Evolutionary conservation across 495 filamentous ascomycete genomes (phyloP).

Genomic region (Sabuloglossum arenarium): DNA sequence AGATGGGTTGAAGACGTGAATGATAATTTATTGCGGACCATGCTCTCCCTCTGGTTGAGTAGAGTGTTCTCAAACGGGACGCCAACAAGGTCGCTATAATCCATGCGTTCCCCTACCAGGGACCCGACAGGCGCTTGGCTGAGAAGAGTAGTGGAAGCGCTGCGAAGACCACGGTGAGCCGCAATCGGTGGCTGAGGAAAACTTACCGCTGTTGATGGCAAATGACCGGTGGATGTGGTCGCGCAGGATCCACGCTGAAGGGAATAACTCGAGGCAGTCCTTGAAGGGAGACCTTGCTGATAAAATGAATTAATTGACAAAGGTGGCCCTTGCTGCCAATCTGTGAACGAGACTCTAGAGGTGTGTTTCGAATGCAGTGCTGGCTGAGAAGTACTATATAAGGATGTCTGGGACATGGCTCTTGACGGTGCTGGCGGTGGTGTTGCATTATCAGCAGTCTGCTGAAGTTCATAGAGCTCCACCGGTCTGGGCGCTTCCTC

Average conservation of each 20-base stretch:
- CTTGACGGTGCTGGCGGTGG: conserved; percentile 7
- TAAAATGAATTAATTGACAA: neutral
- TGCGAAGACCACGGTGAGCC: conserved; percentile 15
- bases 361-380: neutral
- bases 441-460: conserved; percentile 36
- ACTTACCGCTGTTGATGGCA: neutral
- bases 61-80: conserved; percentile 24
- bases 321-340: neutral
- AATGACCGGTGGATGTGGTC: neutral
- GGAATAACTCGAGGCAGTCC: neutral
- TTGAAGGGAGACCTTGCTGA: neutral
- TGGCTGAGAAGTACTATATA: neutral
- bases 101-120: neutral
- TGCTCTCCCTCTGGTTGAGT: conserved; percentile 37
- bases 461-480: conserved; percentile 42
- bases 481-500: conserved; percentile 39
- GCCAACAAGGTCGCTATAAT: neutral
- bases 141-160: conserved; percentile 22
- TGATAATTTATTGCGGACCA: conserved; percentile 30
- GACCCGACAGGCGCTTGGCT: neutral
- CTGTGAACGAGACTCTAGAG: neutral
- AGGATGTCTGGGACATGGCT: conserved; percentile 14
- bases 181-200: neutral
- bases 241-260: neutral
- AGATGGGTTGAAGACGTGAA: conserved; percentile 11